A percentile compares a stretch with the other conserved stretches of the same genome.
Conservation (phyloP, 73 alveolate species). For the Urostyla sp. region DNA sequence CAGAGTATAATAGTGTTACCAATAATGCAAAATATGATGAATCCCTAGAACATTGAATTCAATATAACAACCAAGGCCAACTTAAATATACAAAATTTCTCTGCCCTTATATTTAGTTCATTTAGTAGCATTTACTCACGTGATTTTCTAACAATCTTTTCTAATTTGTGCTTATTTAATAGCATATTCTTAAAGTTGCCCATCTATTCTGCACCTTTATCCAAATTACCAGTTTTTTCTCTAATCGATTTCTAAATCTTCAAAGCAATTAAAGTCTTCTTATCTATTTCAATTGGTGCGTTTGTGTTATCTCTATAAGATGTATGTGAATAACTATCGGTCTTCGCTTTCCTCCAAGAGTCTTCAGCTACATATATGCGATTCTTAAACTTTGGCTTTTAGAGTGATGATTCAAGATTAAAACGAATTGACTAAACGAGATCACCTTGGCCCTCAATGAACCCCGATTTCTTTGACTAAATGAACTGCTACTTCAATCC, state of each 20-base stretch:
- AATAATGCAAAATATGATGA: constrained; percentile 5
- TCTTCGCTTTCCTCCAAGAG: neutral
- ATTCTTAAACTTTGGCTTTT: neutral
- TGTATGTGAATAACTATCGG: neutral
- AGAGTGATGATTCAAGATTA: neutral
- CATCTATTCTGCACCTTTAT: neutral
- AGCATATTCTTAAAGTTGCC: constrained; percentile 13
- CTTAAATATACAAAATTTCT: neutral
- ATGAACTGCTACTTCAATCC: constrained; percentile 7
- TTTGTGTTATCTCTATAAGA: constrained; percentile 11
- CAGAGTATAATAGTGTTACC: constrained; percentile 38
- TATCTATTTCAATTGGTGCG: constrained; percentile 8
- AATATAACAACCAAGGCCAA: neutral
- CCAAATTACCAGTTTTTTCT: neutral
- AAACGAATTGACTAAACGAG: neutral
- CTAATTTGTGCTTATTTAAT: constrained; percentile 23
- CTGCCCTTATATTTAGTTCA: constrained; percentile 14
- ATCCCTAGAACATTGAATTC: neutral
- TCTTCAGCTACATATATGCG: neutral
- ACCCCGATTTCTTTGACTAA: constrained; percentile 7
- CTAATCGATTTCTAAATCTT: constrained; percentile 7
- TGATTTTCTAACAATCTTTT: constrained; percentile 10
- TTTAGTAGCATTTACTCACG: constrained; percentile 4
- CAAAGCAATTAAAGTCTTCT: constrained; percentile 1
- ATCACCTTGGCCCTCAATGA: constrained; percentile 20